Evolutionary conservation across 257 asterid genomes (phyloP).

Genomic region (Phtheirospermum japonicum): DNA sequence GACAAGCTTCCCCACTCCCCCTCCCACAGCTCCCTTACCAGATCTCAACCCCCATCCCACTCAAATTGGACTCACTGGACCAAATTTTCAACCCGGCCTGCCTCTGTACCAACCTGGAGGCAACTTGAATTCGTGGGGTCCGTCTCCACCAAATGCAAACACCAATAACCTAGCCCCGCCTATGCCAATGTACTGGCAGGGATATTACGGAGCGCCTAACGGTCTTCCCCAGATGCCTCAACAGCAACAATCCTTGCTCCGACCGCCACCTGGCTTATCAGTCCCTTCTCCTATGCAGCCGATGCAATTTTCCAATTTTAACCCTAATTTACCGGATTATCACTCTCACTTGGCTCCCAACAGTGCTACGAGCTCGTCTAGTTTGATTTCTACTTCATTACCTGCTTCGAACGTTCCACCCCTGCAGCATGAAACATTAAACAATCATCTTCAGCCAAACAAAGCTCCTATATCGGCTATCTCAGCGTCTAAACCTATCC

Average conservation of each 20-base stretch:
- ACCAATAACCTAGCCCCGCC: slow-evolving; percentile 51
- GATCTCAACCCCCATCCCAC: slow-evolving; percentile 63
- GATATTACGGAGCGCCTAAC: slow-evolving; percentile 80
- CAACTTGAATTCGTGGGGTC: slow-evolving; percentile 80
- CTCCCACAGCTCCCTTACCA: slow-evolving; percentile 46
- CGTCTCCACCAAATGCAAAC: slow-evolving; percentile 70
- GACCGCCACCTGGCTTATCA: slow-evolving; percentile 78
- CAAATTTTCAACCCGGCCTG: slow-evolving; percentile 58
- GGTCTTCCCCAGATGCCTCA: slow-evolving; percentile 77
- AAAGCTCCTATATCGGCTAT: slow-evolving; percentile 48
- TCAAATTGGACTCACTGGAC: slow-evolving; percentile 63
- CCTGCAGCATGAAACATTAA: slow-evolving; percentile 49
- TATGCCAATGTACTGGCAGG: slow-evolving; percentile 98
- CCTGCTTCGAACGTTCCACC: slow-evolving; percentile 53
- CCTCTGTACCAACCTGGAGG: slow-evolving; percentile 96
- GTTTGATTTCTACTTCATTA: slow-evolving; percentile 43
- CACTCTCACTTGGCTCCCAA: slow-evolving; percentile 46
- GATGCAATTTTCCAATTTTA: slow-evolving; percentile 68
- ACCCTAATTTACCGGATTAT: slow-evolving; percentile 54
- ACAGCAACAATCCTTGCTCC: slow-evolving; percentile 54
- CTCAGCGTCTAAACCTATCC: slow-evolving; percentile 37
- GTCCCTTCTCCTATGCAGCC: slow-evolving; percentile 80
- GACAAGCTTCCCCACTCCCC: slow-evolving; percentile 61
- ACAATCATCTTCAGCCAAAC: slow-evolving; percentile 37
- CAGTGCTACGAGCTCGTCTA: slow-evolving; percentile 37